A percentile compares a stretch with the other conserved stretches of the same genome.
Evolutionary conservation across 2,329 filamentous ascomycete genomes (phyloP).

Genomic region (Cucurbitaria berberidis): DNA sequence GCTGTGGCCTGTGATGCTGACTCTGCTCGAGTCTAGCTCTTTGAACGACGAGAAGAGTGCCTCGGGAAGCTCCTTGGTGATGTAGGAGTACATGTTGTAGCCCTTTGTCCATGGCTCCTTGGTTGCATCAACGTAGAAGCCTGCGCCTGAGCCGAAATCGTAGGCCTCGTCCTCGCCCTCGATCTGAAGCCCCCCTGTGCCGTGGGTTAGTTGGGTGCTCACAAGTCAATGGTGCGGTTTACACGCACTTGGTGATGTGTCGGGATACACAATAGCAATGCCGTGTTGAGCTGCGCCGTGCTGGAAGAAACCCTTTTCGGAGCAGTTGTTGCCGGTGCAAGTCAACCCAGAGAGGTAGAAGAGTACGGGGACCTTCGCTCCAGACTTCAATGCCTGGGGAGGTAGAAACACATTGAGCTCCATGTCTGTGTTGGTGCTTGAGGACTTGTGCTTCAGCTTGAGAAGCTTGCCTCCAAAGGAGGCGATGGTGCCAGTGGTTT

Average conservation of each 20-base stretch:
- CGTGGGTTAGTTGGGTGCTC: slow-evolving; percentile 20
- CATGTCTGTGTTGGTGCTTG: slow-evolving; percentile 85
- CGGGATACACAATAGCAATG: slow-evolving; percentile 92
- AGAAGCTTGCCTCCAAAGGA: slow-evolving; percentile 93
- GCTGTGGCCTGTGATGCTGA: slow-evolving; percentile 90
- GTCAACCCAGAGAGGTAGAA: slow-evolving; percentile 95
- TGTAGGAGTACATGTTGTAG: slow-evolving; percentile 96
- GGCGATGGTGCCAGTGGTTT: slow-evolving; percentile 85
- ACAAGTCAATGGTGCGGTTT: not conserved
- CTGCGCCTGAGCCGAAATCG: slow-evolving; percentile 90
- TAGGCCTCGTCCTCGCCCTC: slow-evolving; percentile 84
- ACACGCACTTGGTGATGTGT: slow-evolving; percentile 82
- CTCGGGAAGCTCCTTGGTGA: slow-evolving; percentile 84
- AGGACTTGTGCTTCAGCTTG: slow-evolving; percentile 87
- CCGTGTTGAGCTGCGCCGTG: slow-evolving; percentile 77
- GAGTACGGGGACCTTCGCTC: slow-evolving; percentile 76
- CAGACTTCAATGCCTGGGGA: slow-evolving; percentile 65
- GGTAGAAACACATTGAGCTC: slow-evolving; percentile 91
- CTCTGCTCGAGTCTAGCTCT: slow-evolving; percentile 70
- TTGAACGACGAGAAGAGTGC: slow-evolving; percentile 75
- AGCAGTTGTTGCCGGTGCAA: slow-evolving; percentile 84
- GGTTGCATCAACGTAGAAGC: slow-evolving; percentile 93
- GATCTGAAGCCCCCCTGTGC: slow-evolving; percentile 73
- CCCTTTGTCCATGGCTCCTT: slow-evolving; percentile 73
- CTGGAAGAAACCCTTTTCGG: slow-evolving; percentile 88